These are phyloP conservation scores for Kuraishia ogatae DNA, from an alignment of 805 yeast species.

Conservation along the genomic window DNA sequence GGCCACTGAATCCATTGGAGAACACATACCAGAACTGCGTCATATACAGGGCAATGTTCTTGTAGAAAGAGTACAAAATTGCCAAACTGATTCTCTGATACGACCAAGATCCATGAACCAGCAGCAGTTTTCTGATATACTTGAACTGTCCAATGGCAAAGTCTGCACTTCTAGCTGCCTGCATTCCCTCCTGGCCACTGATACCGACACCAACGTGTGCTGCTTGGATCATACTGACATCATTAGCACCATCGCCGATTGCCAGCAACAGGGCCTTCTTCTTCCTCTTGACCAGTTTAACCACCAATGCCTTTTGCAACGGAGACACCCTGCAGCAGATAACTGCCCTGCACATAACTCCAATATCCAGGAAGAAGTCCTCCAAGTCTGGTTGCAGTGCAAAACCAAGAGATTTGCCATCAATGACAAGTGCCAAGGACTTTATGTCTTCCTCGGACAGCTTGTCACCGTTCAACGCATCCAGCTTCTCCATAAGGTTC, in stretches of 20 bases:
- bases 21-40: constrained; percentile 98
- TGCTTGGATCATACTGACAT: constrained; percentile 98
- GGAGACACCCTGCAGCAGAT: constrained; percentile 98
- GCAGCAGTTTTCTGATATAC: constrained; percentile 68
- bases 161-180: constrained; percentile 97
- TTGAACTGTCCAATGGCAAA: constrained; percentile 94
- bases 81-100: constrained; percentile 92
- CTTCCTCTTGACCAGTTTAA: constrained; percentile 83
- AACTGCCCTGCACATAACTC: constrained; percentile 86
- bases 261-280: constrained; percentile 73
- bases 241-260: constrained; percentile 98
- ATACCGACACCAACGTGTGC: constrained; percentile 99
- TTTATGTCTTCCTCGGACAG: constrained; percentile 61
- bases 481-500: constrained; percentile 67
- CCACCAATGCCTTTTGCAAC: constrained; percentile 91
- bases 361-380: constrained; percentile 69
- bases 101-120: constrained; percentile 98
- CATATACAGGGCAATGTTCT: constrained; percentile 92
- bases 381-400: constrained; percentile 81
- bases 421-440: constrained; percentile 83
- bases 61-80: constrained; percentile 89
- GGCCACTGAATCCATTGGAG: constrained; percentile 88
- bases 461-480: constrained; percentile 63
- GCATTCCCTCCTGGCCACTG: constrained; percentile 99
- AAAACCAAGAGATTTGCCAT: constrained; percentile 82